Conservation (phyloP, 176 grass and related monocot species). For the Ampelocalamus luodianensis region DNA sequence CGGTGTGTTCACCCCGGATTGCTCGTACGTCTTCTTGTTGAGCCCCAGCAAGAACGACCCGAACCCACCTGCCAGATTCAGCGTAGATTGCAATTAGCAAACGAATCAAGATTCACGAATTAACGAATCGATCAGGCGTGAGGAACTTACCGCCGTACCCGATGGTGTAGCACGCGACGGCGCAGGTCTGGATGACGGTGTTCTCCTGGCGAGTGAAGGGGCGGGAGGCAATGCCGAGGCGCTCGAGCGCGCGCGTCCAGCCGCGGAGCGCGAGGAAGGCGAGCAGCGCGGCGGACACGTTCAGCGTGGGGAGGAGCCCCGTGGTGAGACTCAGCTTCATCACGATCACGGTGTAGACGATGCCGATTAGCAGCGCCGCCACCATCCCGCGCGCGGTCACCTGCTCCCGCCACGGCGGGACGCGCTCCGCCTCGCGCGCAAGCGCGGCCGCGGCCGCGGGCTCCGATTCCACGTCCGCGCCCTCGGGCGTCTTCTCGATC, state of each 20-base stretch:
- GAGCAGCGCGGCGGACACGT: slow-evolving; percentile 90
- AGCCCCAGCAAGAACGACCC: slow-evolving; percentile 86
- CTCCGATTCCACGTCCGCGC: slow-evolving; percentile 55
- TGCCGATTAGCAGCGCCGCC: slow-evolving; percentile 66
- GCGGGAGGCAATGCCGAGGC: slow-evolving; percentile 63
- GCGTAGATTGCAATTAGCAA: background rate
- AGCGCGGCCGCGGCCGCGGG: slow-evolving; percentile 23
- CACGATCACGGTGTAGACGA: slow-evolving; percentile 88
- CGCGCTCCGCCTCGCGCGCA: slow-evolving; percentile 45
- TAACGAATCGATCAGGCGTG: background rate
- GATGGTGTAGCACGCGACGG: slow-evolving; percentile 96
- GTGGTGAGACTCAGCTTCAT: slow-evolving; percentile 96
- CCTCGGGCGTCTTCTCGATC: slow-evolving; percentile 52
- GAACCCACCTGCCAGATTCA: slow-evolving; percentile 69
- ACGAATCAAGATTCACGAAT: background rate
- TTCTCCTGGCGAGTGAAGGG: slow-evolving; percentile 99
- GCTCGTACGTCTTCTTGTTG: slow-evolving; percentile 94
- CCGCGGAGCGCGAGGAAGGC: slow-evolving; percentile 85
- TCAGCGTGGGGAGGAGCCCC: slow-evolving; percentile 84
- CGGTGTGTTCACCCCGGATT: slow-evolving; percentile 68
- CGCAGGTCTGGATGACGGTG: slow-evolving; percentile 89
- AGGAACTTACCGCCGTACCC: slow-evolving; percentile 62
- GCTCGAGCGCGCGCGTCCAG: slow-evolving; percentile 71
- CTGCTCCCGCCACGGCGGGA: slow-evolving; percentile 86
- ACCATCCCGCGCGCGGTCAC: slow-evolving; percentile 74